Evolutionary conservation across 805 yeast genomes (phyloP).

Genomic region (Grigorovia transvaalensis): DNA sequence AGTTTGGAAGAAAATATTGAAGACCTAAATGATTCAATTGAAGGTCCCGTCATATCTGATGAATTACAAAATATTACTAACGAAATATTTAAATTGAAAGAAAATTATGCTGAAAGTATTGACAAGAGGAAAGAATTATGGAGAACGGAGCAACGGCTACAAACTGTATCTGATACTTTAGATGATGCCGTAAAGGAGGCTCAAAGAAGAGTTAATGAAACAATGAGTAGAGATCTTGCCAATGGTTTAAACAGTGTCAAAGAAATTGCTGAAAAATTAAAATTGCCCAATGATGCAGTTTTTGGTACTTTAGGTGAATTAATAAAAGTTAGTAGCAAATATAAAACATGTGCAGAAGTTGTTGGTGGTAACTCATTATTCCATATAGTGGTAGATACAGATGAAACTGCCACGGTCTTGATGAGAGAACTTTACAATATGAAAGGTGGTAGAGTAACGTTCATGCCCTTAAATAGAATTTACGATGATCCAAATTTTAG

Average conservation of each 20-base stretch:
- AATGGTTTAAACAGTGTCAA: slow-evolving; percentile 62
- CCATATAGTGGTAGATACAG: slow-evolving; percentile 82
- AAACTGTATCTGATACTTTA: slow-evolving; percentile 45
- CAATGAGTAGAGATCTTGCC: slow-evolving; percentile 64
- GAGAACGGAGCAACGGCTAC: slow-evolving; percentile 65
- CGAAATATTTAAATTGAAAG: slow-evolving; percentile 28
- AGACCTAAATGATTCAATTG: slow-evolving; percentile 30
- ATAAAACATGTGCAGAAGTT: slow-evolving; percentile 77
- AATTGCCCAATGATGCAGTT: slow-evolving; percentile 45
- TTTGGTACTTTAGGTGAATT: slow-evolving; percentile 83
- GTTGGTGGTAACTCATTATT: slow-evolving; percentile 81
- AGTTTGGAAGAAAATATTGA: slow-evolving; percentile 25
- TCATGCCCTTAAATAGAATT: slow-evolving; percentile 78
- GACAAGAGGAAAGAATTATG: slow-evolving; percentile 66
- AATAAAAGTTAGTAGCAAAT: slow-evolving; percentile 70
- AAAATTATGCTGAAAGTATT: slow-evolving; percentile 34
- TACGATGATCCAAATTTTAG: slow-evolving; percentile 27
- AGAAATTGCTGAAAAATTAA: slow-evolving; percentile 48
- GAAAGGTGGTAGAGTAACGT: slow-evolving; percentile 77
- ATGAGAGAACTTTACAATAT: slow-evolving; percentile 66
- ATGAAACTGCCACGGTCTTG: slow-evolving; percentile 66
- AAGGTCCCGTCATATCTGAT: slow-evolving; percentile 27
- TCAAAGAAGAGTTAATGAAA: slow-evolving; percentile 51
- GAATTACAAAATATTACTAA: slow-evolving; percentile 27
- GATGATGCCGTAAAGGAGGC: slow-evolving; percentile 46